Percentiles rank a stretch among this genome's conserved stretches.
Evolutionary conservation across 805 yeast species (phyloP).

Genomic region (Pichia manshurica): DNA sequence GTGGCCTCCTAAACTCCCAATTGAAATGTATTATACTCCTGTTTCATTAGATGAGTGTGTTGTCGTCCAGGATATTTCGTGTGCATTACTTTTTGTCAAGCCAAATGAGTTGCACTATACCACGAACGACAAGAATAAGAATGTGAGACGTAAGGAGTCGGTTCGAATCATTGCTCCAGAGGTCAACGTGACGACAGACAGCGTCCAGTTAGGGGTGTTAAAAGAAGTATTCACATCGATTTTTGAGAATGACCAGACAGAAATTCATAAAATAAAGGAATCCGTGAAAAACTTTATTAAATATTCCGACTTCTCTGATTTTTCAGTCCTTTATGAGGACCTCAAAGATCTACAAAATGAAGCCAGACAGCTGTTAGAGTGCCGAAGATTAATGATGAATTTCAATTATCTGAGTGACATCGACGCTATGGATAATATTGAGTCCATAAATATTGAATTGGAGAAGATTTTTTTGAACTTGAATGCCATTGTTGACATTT

Average conservation of each 20-base stretch:
- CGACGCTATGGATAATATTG: conserved; percentile 9
- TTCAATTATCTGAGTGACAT: neutral
- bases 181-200: conserved; percentile 47
- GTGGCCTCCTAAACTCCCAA: conserved; percentile 68
- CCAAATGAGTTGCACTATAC: conserved; percentile 49
- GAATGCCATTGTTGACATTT: conserved; percentile 23
- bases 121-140: conserved; percentile 21
- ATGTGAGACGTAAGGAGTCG: conserved; percentile 13
- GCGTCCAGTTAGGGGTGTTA: conserved; percentile 50
- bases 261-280: conserved; percentile 37
- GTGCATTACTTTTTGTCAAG: conserved; percentile 42
- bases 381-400: conserved; percentile 20
- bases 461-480: conserved; percentile 24
- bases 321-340: conserved; percentile 15
- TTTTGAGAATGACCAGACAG: conserved; percentile 31
- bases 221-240: conserved; percentile 46
- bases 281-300: conserved; percentile 29
- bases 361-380: conserved; percentile 20
- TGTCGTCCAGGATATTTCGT: conserved; percentile 47
- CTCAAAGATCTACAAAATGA: conserved; percentile 21
- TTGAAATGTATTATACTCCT: conserved; percentile 54
- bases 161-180: conserved; percentile 35
- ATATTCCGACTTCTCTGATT: conserved; percentile 26
- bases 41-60: conserved; percentile 37
- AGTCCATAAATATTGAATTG: conserved; percentile 23